Evolutionary conservation across 1,284 basidiomycete genomes (phyloP), one percentile per base, ranked within the genome.

Genomic region (Cryptococcus maquisensis): DNA sequence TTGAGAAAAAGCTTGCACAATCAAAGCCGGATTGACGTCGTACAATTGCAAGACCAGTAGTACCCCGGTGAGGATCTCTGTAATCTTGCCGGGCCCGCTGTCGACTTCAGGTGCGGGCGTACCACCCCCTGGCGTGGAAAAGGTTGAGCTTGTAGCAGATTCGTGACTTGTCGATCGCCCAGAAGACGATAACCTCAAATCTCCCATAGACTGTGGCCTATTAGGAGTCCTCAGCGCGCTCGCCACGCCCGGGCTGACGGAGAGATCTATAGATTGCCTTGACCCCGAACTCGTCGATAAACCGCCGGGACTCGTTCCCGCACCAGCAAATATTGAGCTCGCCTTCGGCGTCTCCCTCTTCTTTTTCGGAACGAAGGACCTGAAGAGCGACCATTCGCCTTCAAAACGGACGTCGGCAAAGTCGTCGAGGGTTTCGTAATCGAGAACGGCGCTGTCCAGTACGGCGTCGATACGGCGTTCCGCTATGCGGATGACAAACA

Each of bases 1-100:
- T 76, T 98, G 95, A 1, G 92, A 95, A 83, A 94, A 94, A 43
- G 92, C 81, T 72, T 98, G 95, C 15, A 88, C 85, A 56, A 87
- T 86, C 44, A 97, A 80, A 2, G 84, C 86, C 10, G 95, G 94
- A 68, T 98, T 97, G 62, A 98, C 83, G 58, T 95, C 88, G 60
- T 94, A 91, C 20, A 93, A 79, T 46, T 86, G 84, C 12, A 98
- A 80, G 32, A 98, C 77, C 16, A 88, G 85, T 57, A 98, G 86
- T 2, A 96, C 81, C n/a, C 89, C 87, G 1, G 90, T 89, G 43
- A 98, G 81, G 65, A 96, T 86, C 1, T 86, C 81, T 18, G 86
- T 88, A 55, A 98, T 77, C 47, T 86, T 84, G 36, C 77, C 73
- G 1, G 91, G 86, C 5, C 54, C 65, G n/a, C 61, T 54, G 10